Conservation (phyloP, 345 rosid genomes). For the Aquilaria yunnanensis region DNA sequence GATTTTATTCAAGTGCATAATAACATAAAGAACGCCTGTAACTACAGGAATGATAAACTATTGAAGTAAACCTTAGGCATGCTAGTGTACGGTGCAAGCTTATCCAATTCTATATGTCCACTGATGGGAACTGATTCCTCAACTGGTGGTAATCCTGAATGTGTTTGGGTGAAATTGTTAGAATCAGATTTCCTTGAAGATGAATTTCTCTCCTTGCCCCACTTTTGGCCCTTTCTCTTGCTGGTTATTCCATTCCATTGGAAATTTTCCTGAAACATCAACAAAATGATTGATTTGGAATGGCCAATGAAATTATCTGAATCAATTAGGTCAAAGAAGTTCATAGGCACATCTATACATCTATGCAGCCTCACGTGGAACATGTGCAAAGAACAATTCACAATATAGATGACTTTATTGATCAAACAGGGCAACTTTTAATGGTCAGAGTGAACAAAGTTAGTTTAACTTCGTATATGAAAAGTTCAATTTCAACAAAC, state of each 20-base stretch:
- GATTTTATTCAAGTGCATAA: no score
- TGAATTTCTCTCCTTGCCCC: slow-evolving; percentile 70
- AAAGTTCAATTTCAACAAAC: no score
- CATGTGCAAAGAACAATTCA: no score
- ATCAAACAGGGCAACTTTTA: no score
- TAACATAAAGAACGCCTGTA: not conserved
- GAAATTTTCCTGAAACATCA: slow-evolving; percentile 43
- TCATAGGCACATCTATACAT: no score
- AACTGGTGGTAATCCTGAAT: slow-evolving; percentile 21
- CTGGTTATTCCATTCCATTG: slow-evolving; percentile 82
- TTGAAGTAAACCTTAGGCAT: slow-evolving; percentile 54
- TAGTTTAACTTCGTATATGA: no score
- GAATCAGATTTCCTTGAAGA: slow-evolving; percentile 35
- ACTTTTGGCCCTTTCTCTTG: slow-evolving; percentile 90
- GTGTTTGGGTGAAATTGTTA: slow-evolving; percentile 34
- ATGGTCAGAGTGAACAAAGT: no score
- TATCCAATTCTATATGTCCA: slow-evolving; percentile 45
- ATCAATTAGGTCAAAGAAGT: not conserved
- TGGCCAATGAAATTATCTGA: not conserved
- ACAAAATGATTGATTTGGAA: not conserved
- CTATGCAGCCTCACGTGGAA: no score
- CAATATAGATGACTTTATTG: no score
- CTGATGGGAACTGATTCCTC: slow-evolving; percentile 28
- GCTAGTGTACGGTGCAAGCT: slow-evolving; percentile 52
- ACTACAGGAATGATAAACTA: not conserved